Evolutionary conservation across 257 asterid genomes (phyloP), one percentile per base, ranked within the genome.

Genomic region (Oldenlandia corymbosa): DNA sequence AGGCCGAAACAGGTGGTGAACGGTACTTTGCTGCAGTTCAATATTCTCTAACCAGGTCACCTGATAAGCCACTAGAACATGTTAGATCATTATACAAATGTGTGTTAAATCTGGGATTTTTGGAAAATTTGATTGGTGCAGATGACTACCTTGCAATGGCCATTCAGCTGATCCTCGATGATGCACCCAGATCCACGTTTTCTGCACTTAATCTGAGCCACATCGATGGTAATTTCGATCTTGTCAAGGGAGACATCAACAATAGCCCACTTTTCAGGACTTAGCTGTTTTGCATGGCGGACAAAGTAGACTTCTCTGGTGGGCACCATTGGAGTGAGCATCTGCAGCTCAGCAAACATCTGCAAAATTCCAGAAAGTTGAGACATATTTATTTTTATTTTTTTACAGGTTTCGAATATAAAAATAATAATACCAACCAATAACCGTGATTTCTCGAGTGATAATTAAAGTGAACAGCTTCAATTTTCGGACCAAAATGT

Each of bases 21-120:
- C 85, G 5, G 69, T 62, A 71, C 58, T 76, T 68, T 86, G 82
- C 66, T 80, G 95, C 74, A 88, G 79, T 64, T 87, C 99, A 55
- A 81, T 42, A 64, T 89, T 97, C 81, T 89, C 99, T 12, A 92
- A 89, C 99, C 99, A 92, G 21, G 84, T 89, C 71, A 92, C 97
- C 98, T 91, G 82, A 64, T 61, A 61, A 71, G 66, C 50, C 72
- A 21, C n/a, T n/a, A n/a, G n/a, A n/a, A n/a, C n/a, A n/a, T n/a
- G n/a, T n/a, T n/a, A n/a, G n/a, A n/a, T n/a, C n/a, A n/a, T n/a
- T n/a, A n/a, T n/a, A n/a, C n/a, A n/a, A n/a, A n/a, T n/a, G n/a
- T 5, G 8, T 32, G 32, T 34, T 23, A 57, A 39, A 28, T 54
- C n/a, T n/a, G n/a, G n/a, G 60, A 28, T 11, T 54, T 24, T 30